These are phyloP conservation scores for Saturnispora mendoncae DNA, from an alignment of 805 yeast species.

Conservation along the genomic window DNA sequence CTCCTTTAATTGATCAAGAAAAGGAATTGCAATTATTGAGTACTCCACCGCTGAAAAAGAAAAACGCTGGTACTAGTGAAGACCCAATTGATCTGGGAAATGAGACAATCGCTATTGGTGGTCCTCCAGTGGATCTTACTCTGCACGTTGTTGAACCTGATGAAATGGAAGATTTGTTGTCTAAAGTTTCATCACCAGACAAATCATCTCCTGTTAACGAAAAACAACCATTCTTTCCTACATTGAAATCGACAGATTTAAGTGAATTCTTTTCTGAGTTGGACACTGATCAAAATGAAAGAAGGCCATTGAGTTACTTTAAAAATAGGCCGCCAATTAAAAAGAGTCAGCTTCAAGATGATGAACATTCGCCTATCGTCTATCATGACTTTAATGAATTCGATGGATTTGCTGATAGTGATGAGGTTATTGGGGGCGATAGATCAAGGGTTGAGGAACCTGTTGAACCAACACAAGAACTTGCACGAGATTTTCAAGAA, in stretches of 20 bases:
- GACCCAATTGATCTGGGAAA: slow-evolving; percentile 9
- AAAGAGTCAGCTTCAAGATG: not conserved
- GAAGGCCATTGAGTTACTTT: slow-evolving; percentile 10
- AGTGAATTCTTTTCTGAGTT: slow-evolving; percentile 14
- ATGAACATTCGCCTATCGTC: not conserved
- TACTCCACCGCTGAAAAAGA: not conserved
- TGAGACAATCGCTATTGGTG: not conserved
- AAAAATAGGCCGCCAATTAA: slow-evolving; percentile 8
- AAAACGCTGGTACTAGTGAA: slow-evolving; percentile 2
- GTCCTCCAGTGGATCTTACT: not conserved
- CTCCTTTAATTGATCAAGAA: not conserved
- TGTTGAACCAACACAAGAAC: too few species aligned
- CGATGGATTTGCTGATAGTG: not conserved
- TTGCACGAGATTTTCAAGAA: too few species aligned
- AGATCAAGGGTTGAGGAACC: too few species aligned
- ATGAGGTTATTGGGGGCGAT: too few species aligned
- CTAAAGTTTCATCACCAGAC: slow-evolving; percentile 6
- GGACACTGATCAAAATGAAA: slow-evolving; percentile 19
- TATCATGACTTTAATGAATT: slow-evolving; percentile 9
- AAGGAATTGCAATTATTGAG: not conserved
- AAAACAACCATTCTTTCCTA: slow-evolving; percentile 5
- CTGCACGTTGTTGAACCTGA: slow-evolving; percentile 22
- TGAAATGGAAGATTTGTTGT: slow-evolving; percentile 18
- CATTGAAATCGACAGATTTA: slow-evolving; percentile 13
- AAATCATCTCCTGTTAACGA: slow-evolving; percentile 1